A percentile compares a stretch with the other conserved stretches of the same genome.
Conservation (phyloP, 2,329 filamentous ascomycete species). For the Curvularia sp. region DNA sequence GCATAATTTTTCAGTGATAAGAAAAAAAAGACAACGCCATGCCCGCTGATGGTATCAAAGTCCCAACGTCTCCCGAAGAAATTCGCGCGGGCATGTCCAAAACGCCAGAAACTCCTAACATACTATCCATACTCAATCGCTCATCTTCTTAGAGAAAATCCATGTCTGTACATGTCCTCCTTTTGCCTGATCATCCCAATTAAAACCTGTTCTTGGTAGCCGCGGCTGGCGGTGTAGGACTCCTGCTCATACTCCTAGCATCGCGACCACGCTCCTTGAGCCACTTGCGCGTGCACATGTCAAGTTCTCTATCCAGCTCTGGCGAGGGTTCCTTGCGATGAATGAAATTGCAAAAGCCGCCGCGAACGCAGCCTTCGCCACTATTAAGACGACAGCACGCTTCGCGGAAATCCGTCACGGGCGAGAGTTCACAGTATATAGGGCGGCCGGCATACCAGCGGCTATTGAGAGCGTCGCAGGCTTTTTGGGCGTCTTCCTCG, state of each 20-base stretch:
- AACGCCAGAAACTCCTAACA: conserved; percentile 11
- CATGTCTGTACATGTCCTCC: not conserved
- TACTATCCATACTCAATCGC: not conserved
- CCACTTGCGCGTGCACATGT: conserved; percentile 95
- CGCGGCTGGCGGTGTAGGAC: conserved; percentile 75
- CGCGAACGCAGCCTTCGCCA: conserved; percentile 93
- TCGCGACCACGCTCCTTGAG: conserved; percentile 83
- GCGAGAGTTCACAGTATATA: conserved; percentile 96
- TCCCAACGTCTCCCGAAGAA: conserved; percentile 2
- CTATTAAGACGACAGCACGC: conserved; percentile 94
- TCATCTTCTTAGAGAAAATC: not conserved
- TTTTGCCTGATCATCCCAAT: not conserved
- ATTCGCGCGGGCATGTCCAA: conserved; percentile 9
- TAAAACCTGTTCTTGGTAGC: conserved; percentile 52
- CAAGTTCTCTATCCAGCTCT: conserved; percentile 87
- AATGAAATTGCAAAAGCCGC: conserved; percentile 99
- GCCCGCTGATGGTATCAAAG: conserved; percentile 17
- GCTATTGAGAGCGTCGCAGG: conserved; percentile 91
- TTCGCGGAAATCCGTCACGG: conserved; percentile 97
- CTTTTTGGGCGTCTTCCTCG: conserved; percentile 92
- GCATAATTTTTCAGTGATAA: not conserved
- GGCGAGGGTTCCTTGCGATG: conserved; percentile 92
- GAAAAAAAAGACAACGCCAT: conserved; percentile 2
- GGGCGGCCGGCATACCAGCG: conserved; percentile 97
- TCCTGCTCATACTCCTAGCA: conserved; percentile 79